Evolutionary conservation across 2,329 filamentous ascomycete genomes (phyloP).

Genomic region (Pseudogymnoascus pannorum): DNA sequence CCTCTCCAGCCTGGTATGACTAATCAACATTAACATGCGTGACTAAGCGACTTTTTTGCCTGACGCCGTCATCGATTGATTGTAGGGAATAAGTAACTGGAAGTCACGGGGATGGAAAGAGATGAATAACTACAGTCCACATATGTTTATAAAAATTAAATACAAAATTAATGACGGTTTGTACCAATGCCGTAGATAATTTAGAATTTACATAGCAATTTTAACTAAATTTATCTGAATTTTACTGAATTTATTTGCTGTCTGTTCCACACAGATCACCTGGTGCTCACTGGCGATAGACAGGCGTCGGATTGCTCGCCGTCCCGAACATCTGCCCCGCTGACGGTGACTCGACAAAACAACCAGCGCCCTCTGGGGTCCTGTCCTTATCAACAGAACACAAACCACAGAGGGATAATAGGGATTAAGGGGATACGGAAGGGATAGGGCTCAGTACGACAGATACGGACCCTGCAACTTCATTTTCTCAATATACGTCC

Average conservation of each 20-base stretch:
- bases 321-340: conserved; percentile 1
- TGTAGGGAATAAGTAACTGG: neutral
- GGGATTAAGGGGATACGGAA: neutral
- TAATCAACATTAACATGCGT: neutral
- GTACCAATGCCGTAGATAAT: neutral
- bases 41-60: neutral
- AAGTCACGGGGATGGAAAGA: neutral
- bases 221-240: neutral
- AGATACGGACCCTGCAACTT: neutral
- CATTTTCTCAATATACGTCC: neutral
- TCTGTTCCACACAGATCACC: neutral
- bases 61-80: neutral
- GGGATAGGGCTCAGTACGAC: neutral
- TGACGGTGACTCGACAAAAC: conserved; percentile 1
- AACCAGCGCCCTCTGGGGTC: conserved; percentile 2
- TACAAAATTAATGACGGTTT: neutral
- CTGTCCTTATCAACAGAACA: conserved; percentile 4
- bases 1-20: neutral
- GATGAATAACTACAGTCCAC: neutral
- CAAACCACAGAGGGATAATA: neutral
- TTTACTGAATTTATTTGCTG: neutral
- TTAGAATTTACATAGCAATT: neutral
- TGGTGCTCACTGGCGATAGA: neutral
- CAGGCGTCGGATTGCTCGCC: conserved; percentile 5
- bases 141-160: neutral